These are phyloP conservation scores for Aspergillus conjunctus DNA, from an alignment of 495 filamentous ascomycete genomes.

Conservation along the genomic window DNA sequence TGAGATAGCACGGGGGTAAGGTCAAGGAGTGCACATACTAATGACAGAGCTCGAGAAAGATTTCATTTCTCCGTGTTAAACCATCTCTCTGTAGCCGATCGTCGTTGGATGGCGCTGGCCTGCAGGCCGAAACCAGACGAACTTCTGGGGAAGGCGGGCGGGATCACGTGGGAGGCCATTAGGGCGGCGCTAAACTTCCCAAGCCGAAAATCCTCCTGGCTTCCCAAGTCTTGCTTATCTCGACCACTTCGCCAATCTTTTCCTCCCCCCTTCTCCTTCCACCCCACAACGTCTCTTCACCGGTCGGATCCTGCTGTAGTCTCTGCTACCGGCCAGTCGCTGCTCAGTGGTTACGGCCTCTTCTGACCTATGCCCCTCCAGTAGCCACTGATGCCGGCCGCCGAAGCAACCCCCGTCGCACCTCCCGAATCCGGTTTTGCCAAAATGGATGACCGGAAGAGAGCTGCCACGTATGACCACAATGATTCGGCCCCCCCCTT, in stretches of 20 bases:
- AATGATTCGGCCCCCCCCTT: slow-evolving; percentile 80
- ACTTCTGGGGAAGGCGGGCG: slow-evolving; percentile 36
- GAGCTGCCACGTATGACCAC: slow-evolving; percentile 70
- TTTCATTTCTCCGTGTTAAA: slow-evolving; percentile 43
- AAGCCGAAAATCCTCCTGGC: slow-evolving; percentile 48
- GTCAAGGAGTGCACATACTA: slow-evolving; percentile 42
- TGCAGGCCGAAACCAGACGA: slow-evolving; percentile 18
- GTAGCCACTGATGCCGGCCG: slow-evolving; percentile 76
- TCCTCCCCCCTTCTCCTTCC: slow-evolving; percentile 30
- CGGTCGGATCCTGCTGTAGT: slow-evolving; percentile 37
- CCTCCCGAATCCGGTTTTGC: slow-evolving; percentile 69
- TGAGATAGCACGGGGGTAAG: not conserved
- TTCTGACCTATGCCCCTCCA: slow-evolving; percentile 37
- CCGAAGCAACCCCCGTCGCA: slow-evolving; percentile 68
- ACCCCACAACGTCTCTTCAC: slow-evolving; percentile 23
- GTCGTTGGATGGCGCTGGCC: slow-evolving; percentile 9
- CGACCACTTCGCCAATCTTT: slow-evolving; percentile 27
- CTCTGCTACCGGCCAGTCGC: slow-evolving; percentile 38
- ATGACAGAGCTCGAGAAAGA: slow-evolving; percentile 60
- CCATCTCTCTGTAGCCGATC: slow-evolving; percentile 26
- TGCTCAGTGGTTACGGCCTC: slow-evolving; percentile 45
- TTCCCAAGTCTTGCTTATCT: slow-evolving; percentile 37
- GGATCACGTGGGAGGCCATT: slow-evolving; percentile 43
- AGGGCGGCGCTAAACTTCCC: slow-evolving; percentile 33
- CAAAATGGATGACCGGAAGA: slow-evolving; percentile 98